These are phyloP conservation scores for Naumovozyma dairenensis DNA, from an alignment of 805 yeast species.

Conservation along the genomic window DNA sequence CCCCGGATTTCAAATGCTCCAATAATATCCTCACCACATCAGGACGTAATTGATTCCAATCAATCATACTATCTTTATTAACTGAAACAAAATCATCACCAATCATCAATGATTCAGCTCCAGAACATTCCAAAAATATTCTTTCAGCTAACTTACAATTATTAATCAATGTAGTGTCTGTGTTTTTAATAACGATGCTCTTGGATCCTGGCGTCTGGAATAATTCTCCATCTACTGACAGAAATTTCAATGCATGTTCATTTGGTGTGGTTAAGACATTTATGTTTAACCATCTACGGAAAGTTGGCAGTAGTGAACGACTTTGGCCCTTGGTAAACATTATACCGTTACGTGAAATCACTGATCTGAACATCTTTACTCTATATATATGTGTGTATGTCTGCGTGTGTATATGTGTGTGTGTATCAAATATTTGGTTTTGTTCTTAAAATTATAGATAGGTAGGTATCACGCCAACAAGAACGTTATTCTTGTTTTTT, in stretches of 20 bases:
- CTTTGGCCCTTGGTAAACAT: slow-evolving; percentile 1
- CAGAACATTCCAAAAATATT: slow-evolving; percentile 40
- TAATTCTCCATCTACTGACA: slow-evolving; percentile 31
- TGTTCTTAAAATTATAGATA: too few species aligned
- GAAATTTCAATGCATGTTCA: slow-evolving; percentile 63
- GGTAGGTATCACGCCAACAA: too few species aligned
- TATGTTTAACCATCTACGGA: slow-evolving; percentile 19
- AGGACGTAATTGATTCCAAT: slow-evolving; percentile 67
- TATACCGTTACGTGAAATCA: neutral
- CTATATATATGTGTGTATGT: too few species aligned
- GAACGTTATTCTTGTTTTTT: too few species aligned
- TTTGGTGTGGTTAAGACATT: slow-evolving; percentile 59
- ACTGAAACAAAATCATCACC: slow-evolving; percentile 69
- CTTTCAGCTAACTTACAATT: slow-evolving; percentile 56
- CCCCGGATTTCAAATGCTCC: slow-evolving; percentile 24
- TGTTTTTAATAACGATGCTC: slow-evolving; percentile 27
- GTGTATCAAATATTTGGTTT: too few species aligned
- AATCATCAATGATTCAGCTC: slow-evolving; percentile 59
- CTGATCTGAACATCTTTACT: neutral
- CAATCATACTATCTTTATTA: slow-evolving; percentile 52
- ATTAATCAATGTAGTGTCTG: slow-evolving; percentile 25
- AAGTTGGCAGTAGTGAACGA: neutral
- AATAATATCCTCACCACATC: slow-evolving; percentile 37
- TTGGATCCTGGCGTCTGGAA: slow-evolving; percentile 25
- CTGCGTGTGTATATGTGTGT: too few species aligned